phyloP scores from a whole-genome alignment of 148 eudicot species.

The Euryodendron excelsum region DNA sequence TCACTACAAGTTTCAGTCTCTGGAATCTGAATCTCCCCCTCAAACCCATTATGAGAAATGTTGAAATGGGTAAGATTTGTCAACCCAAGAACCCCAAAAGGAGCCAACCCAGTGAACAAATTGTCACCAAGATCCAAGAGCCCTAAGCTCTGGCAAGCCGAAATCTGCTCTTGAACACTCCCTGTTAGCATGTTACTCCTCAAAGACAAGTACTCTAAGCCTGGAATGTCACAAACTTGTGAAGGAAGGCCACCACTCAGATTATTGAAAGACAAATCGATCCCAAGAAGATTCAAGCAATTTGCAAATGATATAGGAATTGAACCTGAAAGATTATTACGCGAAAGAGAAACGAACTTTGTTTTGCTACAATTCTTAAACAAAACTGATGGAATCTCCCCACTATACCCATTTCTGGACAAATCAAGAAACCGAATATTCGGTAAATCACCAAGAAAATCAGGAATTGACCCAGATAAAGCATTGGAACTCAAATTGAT shows the following conservation, averaged over 20 bases:
- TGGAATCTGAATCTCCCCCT: conserved; percentile 57
- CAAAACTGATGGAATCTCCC: conserved; percentile 63
- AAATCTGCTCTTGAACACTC: conserved; percentile 53
- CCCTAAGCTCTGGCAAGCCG: conserved; percentile 57
- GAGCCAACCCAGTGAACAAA: conserved; percentile 58
- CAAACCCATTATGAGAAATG: conserved; percentile 73
- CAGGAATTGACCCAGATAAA: conserved; percentile 81
- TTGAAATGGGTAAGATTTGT: conserved; percentile 68
- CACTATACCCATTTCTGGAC: conserved; percentile 66
- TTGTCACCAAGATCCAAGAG: conserved; percentile 90
- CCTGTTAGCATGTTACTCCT: conserved; percentile 69
- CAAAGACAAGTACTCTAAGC: conserved; percentile 58
- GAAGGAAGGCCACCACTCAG: conserved; percentile 66
- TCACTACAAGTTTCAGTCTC: conserved; percentile 46
- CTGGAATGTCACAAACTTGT: conserved; percentile 48
- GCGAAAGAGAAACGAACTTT: conserved; percentile 71
- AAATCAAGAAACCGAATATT: conserved; percentile 90
- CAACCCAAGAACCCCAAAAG: conserved; percentile 64
- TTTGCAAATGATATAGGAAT: conserved; percentile 61
- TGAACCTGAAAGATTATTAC: conserved; percentile 70
- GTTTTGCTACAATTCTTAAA: conserved; percentile 67
- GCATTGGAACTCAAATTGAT: conserved; percentile 91
- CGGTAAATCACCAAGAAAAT: conserved; percentile 64
- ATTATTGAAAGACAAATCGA: conserved; percentile 72
- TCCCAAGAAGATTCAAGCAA: conserved; percentile 72